Percentiles rank a stretch among this genome's conserved stretches.
Conservation (phyloP, 1,139 yeast genomes). For the Candida dubliniensis region DNA sequence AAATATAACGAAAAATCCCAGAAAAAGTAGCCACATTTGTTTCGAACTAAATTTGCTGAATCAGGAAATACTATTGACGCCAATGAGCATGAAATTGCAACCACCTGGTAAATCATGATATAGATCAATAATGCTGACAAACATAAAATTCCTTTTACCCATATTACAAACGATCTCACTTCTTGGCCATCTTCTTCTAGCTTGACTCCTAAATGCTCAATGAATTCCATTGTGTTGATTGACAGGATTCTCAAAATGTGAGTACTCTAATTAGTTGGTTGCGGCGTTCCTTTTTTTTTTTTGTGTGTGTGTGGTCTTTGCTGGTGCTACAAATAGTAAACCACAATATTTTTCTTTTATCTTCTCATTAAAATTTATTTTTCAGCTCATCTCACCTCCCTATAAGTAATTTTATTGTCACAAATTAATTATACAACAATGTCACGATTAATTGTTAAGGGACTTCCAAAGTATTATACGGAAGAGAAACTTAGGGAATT, state of each 20-base stretch:
- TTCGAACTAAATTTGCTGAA: slow-evolving; percentile 23
- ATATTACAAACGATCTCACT: slow-evolving; percentile 10
- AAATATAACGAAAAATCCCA: slow-evolving; percentile 39
- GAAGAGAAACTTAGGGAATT: slow-evolving; percentile 75
- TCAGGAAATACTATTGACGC: slow-evolving; percentile 28
- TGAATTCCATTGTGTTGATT: slow-evolving; percentile 18
- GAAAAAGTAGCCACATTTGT: slow-evolving; percentile 25
- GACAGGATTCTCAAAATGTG: neutral
- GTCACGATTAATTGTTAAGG: slow-evolving; percentile 97
- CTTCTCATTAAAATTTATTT: neutral
- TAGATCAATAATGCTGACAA: slow-evolving; percentile 17
- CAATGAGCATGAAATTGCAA: slow-evolving; percentile 21
- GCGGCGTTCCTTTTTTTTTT: slow-evolving; percentile 5
- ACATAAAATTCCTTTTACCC: slow-evolving; percentile 21
- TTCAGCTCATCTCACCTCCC: slow-evolving; percentile 2
- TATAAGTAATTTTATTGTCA: neutral
- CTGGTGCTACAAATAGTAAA: too few relatives aligned
- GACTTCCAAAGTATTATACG: slow-evolving; percentile 76
- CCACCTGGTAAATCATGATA: slow-evolving; percentile 24
- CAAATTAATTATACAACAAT: slow-evolving; percentile 25
- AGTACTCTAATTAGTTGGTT: neutral
- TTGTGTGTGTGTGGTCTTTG: neutral
- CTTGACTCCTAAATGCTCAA: slow-evolving; percentile 23
- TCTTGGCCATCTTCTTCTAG: slow-evolving; percentile 17
- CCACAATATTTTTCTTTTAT: neutral